phyloP scores from a whole-genome alignment of 1,139 yeast genomes.

The Saccharomycopsis crataegensis region DNA sequence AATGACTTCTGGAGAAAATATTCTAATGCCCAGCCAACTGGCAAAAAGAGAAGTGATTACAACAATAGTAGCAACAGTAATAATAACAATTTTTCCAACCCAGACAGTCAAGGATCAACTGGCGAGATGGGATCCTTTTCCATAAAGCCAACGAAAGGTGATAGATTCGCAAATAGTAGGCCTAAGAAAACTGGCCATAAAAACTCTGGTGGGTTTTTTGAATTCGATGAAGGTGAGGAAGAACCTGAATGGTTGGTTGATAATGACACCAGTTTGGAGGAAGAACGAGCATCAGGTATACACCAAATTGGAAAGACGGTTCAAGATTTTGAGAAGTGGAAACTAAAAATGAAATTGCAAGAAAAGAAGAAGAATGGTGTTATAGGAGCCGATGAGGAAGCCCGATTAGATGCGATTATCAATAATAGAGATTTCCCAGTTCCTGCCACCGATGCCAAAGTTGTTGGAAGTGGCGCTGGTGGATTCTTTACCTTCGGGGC shows the following conservation, averaged over 20 bases:
- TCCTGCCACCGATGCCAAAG: neutral
- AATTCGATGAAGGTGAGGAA: constrained; percentile 26
- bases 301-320: constrained; percentile 47
- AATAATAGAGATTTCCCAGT: constrained; percentile 15
- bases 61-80: neutral
- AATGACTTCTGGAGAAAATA: constrained; percentile 11
- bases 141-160: constrained; percentile 7
- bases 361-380: constrained; percentile 46
- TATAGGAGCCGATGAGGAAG: constrained; percentile 27
- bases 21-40: neutral
- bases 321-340: constrained; percentile 69
- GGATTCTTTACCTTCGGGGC: constrained; percentile 37
- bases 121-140: constrained; percentile 23
- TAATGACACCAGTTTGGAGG: constrained; percentile 11
- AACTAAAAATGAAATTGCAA: constrained; percentile 49
- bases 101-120: constrained; percentile 13
- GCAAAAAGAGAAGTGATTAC: constrained; percentile 5
- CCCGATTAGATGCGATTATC: constrained; percentile 13
- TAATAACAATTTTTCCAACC: neutral
- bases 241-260: constrained; percentile 30
- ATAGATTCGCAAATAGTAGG: constrained; percentile 2
- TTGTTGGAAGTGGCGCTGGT: neutral
- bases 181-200: constrained; percentile 19
- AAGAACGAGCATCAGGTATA: constrained; percentile 30
- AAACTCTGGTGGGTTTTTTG: constrained; percentile 10